These are phyloP conservation scores for Apiospora phragmitis DNA, from an alignment of 2,329 filamentous ascomycete genomes.

Conservation along the genomic window DNA sequence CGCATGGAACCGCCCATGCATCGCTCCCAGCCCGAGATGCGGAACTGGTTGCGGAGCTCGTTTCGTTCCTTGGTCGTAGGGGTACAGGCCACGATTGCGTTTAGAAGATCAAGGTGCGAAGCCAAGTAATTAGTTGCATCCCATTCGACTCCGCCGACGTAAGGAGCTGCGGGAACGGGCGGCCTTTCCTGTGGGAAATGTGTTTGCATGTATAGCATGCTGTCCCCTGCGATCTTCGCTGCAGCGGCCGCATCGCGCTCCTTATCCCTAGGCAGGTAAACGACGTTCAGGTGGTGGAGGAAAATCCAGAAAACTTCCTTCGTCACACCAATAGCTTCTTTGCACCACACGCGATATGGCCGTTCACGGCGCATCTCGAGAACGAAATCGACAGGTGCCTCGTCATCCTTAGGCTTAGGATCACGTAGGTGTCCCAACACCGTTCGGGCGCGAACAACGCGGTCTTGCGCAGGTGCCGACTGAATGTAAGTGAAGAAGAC, in stretches of 20 bases:
- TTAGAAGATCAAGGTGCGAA: constrained; percentile 88
- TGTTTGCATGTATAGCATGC: constrained; percentile 62
- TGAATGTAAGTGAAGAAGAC: constrained; percentile 88
- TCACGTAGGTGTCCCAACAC: constrained; percentile 81
- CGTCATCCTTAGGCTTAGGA: constrained; percentile 71
- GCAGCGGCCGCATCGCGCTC: constrained; percentile 31
- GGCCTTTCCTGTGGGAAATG: constrained; percentile 85
- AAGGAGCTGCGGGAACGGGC: constrained; percentile 90
- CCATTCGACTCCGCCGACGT: constrained; percentile 97
- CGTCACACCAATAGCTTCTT: constrained; percentile 87
- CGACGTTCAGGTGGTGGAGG: constrained; percentile 87
- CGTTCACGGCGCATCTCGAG: constrained; percentile 83
- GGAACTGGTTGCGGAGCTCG: constrained; percentile 71
- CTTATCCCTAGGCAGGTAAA: constrained; percentile 61
- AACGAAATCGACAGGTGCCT: constrained; percentile 81
- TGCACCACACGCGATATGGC: constrained; percentile 92
- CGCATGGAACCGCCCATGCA: constrained; percentile 82
- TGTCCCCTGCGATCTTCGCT: constrained; percentile 30
- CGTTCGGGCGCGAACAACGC: constrained; percentile 68
- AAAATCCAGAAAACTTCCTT: constrained; percentile 99
- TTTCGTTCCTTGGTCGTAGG: constrained; percentile 73
- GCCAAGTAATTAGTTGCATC: constrained; percentile 96
- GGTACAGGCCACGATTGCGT: constrained; percentile 83
- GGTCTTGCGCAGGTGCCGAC: constrained; percentile 59
- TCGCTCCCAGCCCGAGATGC: constrained; percentile 87